These are phyloP conservation scores for Hypoxylon cercidicola DNA, from an alignment of 495 filamentous ascomycete species.

Conservation along the genomic window DNA sequence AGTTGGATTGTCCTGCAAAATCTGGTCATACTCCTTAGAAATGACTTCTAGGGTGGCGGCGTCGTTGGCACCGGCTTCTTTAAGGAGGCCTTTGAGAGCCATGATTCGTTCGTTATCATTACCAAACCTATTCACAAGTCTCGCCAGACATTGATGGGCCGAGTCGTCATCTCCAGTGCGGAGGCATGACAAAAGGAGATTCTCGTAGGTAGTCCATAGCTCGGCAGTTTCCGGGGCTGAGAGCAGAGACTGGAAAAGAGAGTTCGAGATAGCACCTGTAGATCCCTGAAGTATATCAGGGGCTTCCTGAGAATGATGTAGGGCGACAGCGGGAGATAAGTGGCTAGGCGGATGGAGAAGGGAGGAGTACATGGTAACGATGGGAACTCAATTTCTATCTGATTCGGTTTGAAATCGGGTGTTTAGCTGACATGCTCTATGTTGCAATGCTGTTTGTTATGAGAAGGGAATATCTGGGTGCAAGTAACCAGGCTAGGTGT, in stretches of 20 bases:
- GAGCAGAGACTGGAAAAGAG: conserved; percentile 62
- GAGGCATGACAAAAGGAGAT: conserved; percentile 84
- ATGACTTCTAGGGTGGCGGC: conserved; percentile 70
- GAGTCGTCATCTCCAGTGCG: conserved; percentile 83
- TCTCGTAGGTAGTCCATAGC: conserved; percentile 84
- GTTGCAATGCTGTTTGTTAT: background rate
- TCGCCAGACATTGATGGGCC: conserved; percentile 77
- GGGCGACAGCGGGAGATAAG: conserved; percentile 62
- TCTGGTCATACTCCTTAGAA: conserved; percentile 78
- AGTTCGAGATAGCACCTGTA: conserved; percentile 57
- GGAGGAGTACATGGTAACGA: conserved; percentile 57
- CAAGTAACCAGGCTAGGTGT: background rate
- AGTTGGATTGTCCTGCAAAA: conserved; percentile 76
- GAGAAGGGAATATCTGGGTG: background rate
- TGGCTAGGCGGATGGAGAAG: conserved; percentile 60
- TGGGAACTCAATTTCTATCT: background rate
- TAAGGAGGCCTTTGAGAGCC: conserved; percentile 81
- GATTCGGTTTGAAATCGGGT: background rate
- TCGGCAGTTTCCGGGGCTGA: conserved; percentile 75
- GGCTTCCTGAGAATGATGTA: conserved; percentile 82
- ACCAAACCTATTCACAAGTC: conserved; percentile 82
- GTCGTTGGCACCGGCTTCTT: conserved; percentile 82
- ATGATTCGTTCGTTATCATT: conserved; percentile 81
- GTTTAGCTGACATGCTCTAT: background rate
- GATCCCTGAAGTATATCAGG: conserved; percentile 69